A percentile compares a stretch with the other conserved stretches of the same genome.
These are phyloP conservation scores for Xylaria longipes DNA, from an alignment of 495 filamentous ascomycete species.

Conservation along the genomic window DNA sequence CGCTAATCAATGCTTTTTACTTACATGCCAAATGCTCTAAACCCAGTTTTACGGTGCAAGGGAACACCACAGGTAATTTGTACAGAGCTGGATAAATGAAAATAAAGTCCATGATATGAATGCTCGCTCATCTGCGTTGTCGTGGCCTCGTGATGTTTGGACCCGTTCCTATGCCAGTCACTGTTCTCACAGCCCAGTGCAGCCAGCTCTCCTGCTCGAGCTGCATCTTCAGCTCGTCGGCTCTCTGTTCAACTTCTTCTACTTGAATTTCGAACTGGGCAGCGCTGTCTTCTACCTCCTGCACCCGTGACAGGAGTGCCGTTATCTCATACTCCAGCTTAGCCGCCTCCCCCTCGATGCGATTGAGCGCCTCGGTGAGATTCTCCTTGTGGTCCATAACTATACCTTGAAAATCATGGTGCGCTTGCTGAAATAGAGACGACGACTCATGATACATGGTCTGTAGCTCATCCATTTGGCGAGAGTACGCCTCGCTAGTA, in stretches of 20 bases:
- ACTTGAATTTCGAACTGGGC: slow-evolving; percentile 83
- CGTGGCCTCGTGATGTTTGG: slow-evolving; percentile 56
- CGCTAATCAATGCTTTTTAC: slow-evolving; percentile 2
- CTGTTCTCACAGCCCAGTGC: slow-evolving; percentile 63
- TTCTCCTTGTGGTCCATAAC: slow-evolving; percentile 68
- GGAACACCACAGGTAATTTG: neutral
- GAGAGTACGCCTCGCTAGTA: slow-evolving; percentile 65
- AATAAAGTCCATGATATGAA: neutral
- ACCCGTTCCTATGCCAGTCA: slow-evolving; percentile 65
- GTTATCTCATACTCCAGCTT: slow-evolving; percentile 95
- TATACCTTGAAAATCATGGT: slow-evolving; percentile 69
- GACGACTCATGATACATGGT: slow-evolving; percentile 69
- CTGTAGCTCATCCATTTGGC: slow-evolving; percentile 71
- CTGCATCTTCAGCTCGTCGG: slow-evolving; percentile 70
- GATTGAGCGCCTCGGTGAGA: slow-evolving; percentile 76
- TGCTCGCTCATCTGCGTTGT: slow-evolving; percentile 16
- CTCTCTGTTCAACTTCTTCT: slow-evolving; percentile 74
- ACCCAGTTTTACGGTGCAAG: neutral
- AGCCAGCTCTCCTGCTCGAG: slow-evolving; percentile 68
- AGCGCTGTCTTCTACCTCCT: slow-evolving; percentile 86
- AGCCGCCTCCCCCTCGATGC: slow-evolving; percentile 80
- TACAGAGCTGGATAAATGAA: neutral
- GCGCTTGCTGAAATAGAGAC: slow-evolving; percentile 67
- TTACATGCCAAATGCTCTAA: slow-evolving; percentile 9
- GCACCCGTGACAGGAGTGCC: slow-evolving; percentile 78